A percentile compares a stretch with the other conserved stretches of the same genome.
Conservation (phyloP, 805 yeast genomes). For the Wickerhamomyces bisporus region DNA sequence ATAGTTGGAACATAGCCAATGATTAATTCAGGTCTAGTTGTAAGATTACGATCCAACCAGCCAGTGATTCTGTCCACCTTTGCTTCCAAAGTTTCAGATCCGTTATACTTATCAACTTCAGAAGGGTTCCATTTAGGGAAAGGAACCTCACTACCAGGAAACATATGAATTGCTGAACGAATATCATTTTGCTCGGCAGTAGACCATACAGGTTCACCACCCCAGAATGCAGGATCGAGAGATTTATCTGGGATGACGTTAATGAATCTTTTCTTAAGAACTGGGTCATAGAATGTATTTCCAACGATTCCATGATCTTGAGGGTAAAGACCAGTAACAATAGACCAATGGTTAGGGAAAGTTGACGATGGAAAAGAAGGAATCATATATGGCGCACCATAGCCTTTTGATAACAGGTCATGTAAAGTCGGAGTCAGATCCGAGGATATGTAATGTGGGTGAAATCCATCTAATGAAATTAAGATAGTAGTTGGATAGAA, state of each 20-base stretch:
- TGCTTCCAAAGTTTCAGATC: slow-evolving; percentile 49
- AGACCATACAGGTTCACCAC: slow-evolving; percentile 86
- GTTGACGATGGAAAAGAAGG: slow-evolving; percentile 89
- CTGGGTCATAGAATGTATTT: slow-evolving; percentile 70
- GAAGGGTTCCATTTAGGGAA: slow-evolving; percentile 45
- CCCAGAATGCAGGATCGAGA: slow-evolving; percentile 67
- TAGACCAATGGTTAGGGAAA: slow-evolving; percentile 88
- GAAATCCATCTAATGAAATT: slow-evolving; percentile 84
- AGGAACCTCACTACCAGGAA: slow-evolving; percentile 89
- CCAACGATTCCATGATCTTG: slow-evolving; percentile 84
- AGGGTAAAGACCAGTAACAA: slow-evolving; percentile 83
- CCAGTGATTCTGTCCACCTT: slow-evolving; percentile 55
- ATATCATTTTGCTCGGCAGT: slow-evolving; percentile 64
- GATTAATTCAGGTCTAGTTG: slow-evolving; percentile 66
- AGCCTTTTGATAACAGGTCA: slow-evolving; percentile 43
- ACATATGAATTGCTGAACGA: slow-evolving; percentile 81
- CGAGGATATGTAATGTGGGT: slow-evolving; percentile 75
- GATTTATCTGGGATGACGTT: slow-evolving; percentile 54
- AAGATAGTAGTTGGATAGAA: slow-evolving; percentile 70
- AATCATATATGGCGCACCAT: slow-evolving; percentile 74
- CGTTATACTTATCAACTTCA: slow-evolving; percentile 57
- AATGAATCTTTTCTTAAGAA: slow-evolving; percentile 47
- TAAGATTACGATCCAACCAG: slow-evolving; percentile 61
- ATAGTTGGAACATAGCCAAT: slow-evolving; percentile 77
- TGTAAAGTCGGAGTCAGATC: slow-evolving; percentile 68